These are phyloP conservation scores for Daldinia childiae DNA, from an alignment of 495 filamentous ascomycete genomes.

Conservation along the genomic window DNA sequence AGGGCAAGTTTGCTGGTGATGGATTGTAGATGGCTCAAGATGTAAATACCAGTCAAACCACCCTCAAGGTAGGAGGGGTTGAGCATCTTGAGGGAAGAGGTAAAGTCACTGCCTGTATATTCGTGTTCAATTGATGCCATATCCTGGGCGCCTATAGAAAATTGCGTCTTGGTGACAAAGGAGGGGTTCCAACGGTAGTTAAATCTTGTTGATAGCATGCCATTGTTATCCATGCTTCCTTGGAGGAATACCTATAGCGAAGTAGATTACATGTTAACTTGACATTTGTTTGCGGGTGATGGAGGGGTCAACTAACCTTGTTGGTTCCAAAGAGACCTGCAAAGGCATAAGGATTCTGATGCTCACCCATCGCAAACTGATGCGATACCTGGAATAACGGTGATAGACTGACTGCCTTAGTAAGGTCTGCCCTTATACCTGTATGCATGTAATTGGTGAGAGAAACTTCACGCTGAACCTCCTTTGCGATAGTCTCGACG, in stretches of 20 bases:
- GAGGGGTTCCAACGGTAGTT: conserved; percentile 86
- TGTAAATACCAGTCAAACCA: conserved; percentile 90
- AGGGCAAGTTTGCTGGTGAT: conserved; percentile 88
- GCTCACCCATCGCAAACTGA: conserved; percentile 92
- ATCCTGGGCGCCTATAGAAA: conserved; percentile 77
- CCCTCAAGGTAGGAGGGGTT: conserved; percentile 95
- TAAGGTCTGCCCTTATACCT: conserved; percentile 92
- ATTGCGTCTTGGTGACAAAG: conserved; percentile 83
- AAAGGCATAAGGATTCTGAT: conserved; percentile 91
- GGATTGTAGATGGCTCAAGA: conserved; percentile 94
- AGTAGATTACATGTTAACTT: conserved; percentile 14
- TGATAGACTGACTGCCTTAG: conserved; percentile 90
- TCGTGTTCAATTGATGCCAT: conserved; percentile 93
- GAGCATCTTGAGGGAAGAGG: conserved; percentile 85
- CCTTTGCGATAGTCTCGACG: conserved; percentile 87
- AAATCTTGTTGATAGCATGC: conserved; percentile 79
- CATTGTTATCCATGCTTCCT: conserved; percentile 92
- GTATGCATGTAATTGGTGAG: conserved; percentile 95
- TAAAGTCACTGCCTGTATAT: conserved; percentile 92
- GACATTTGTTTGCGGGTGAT: neutral
- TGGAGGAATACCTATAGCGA: conserved; percentile 83
- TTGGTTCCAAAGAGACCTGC: conserved; percentile 90
- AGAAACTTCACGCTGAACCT: conserved; percentile 95
- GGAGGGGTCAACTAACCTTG: conserved; percentile 70
- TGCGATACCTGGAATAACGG: conserved; percentile 98